Evolutionary conservation across 768 basidiomycete species (phyloP).

Genomic region (Mrakia frigida): DNA sequence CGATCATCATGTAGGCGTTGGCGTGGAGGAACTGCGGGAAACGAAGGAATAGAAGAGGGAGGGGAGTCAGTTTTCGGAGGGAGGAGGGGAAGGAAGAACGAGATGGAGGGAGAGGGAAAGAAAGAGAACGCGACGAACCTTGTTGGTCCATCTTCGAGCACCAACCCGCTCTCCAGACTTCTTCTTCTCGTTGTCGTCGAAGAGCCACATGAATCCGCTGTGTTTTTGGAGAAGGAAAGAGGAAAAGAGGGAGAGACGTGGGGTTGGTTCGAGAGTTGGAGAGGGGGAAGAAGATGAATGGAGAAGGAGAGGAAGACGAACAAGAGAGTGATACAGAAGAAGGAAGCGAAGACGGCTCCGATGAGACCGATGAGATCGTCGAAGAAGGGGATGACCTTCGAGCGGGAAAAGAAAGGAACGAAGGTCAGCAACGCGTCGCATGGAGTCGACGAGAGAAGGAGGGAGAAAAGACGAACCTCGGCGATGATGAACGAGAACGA

Average conservation of each 20-base stretch:
- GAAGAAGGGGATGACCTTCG: slow-evolving; percentile 36
- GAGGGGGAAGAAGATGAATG: background rate
- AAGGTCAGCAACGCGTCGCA: background rate
- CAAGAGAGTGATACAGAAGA: slow-evolving; percentile 30
- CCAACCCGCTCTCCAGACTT: background rate
- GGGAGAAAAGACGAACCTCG: background rate
- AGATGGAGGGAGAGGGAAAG: background rate
- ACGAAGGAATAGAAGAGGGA: background rate
- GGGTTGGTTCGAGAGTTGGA: background rate
- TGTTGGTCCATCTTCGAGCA: background rate
- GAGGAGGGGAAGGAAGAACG: background rate
- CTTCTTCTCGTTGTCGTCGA: slow-evolving; percentile 21
- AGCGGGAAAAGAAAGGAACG: background rate
- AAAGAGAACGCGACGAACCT: background rate
- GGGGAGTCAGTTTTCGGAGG: background rate
- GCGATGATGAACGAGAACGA: slow-evolving; percentile 37
- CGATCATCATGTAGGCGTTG: slow-evolving; percentile 33
- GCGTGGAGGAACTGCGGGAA: slow-evolving; percentile 11
- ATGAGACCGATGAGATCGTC: slow-evolving; percentile 22
- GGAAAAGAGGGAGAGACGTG: background rate
- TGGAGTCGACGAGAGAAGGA: background rate
- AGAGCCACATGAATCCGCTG: slow-evolving; percentile 34
- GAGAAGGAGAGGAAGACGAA: background rate
- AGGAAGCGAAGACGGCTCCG: slow-evolving; percentile 36
- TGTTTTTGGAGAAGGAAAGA: background rate